Evolutionary conservation across 345 rosid genomes (phyloP), one percentile per base, ranked within the genome.

Genomic region (Euphorbia peplus): DNA sequence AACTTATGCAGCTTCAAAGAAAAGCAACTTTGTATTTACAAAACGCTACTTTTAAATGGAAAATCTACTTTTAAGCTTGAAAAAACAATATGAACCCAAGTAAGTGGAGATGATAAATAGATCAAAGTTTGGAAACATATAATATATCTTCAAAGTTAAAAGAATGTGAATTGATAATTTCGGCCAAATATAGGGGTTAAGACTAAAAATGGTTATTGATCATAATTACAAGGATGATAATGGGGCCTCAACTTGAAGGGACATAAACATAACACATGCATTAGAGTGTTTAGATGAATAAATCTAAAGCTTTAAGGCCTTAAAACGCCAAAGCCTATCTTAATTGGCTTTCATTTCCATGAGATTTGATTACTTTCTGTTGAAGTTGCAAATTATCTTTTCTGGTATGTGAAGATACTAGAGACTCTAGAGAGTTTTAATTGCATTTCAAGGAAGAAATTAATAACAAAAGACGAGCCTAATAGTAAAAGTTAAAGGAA

Each of bases 191-290:
- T n/a, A n/a, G n/a, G n/a, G n/a, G n/a, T n/a, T n/a, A n/a, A n/a
- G n/a, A n/a, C n/a, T n/a, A n/a, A n/a, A n/a, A n/a, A n/a, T n/a
- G n/a, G n/a, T 21, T 21, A 53, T 59, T 29, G 41, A 32, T 70
- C 60, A 63, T 70, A 29, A 76, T 80, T 63, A 37, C 58, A 19
- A 52, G 64, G 67, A 70, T 70, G 63, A 76, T 76, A 46, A 80
- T 52, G 60, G 60, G 60, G 47, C 52, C 66, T 29, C 41, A 26
- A 44, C 65, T 73, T 76, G 67, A 29, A 54, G 62, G 53, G 78
- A 53, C 76, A 68, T 28, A 4, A 26, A 53, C 76, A 68, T 28
- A 4, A 26, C 67, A 61, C 70, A 64, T 76, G 78, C 63, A 60
- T 59, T 54, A 52, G 39, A 21, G 50, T 44, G 50, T 44, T 44